Evolutionary conservation across 2,329 filamentous ascomycete species (phyloP), one percentile per base, ranked within the genome.

Genomic region (Immersiporthe knoxdaviesiana): DNA sequence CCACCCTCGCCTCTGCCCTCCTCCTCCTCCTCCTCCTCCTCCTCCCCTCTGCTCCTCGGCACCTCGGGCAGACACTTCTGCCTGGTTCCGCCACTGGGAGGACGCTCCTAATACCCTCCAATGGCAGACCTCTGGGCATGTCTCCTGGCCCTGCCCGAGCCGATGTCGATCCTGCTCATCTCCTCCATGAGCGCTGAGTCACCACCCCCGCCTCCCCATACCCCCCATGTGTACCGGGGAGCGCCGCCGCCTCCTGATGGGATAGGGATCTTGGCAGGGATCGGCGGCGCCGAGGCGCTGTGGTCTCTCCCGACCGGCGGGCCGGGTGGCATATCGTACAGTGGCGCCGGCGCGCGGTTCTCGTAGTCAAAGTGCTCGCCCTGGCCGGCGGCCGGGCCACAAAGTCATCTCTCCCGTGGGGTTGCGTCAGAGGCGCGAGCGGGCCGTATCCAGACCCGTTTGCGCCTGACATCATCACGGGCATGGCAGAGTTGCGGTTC

Each of bases 191-290:
- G 79, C 27, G 90, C 87, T 78, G 84, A 83, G 72, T 87, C 82
- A 68, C 84, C n/a, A n/a, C 84, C 6, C 78, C 84, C 6, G 77
- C 79, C 37, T 74, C 69, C 18, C 70, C 72, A 10, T 73, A 72
- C 63, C 74, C 63, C 74, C 74, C 73, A 76, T 75, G 1, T 71
- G 58, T 11, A 72, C 68, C 63, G 78, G 72, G 39, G 74, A n/a
- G n/a, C n/a, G n/a, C n/a, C 77, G 41, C 81, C 83, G 35, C 35
- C 71, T 12, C 81, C 84, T 81, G 83, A 85, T n/a, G 78, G 67
- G 30, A 91, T 78, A 1, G 90, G 90, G 11, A 92, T 81, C 79
- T 93, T 93, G n/a, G 90, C 89, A 3, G 91, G 91, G 63, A 92
- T 85, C 0, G 89, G 87, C 16, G 91, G 90, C 0, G 81, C 82